Evolutionary conservation across 139 green algal genomes (phyloP).

Genomic region (Chlorella sp.): DNA sequence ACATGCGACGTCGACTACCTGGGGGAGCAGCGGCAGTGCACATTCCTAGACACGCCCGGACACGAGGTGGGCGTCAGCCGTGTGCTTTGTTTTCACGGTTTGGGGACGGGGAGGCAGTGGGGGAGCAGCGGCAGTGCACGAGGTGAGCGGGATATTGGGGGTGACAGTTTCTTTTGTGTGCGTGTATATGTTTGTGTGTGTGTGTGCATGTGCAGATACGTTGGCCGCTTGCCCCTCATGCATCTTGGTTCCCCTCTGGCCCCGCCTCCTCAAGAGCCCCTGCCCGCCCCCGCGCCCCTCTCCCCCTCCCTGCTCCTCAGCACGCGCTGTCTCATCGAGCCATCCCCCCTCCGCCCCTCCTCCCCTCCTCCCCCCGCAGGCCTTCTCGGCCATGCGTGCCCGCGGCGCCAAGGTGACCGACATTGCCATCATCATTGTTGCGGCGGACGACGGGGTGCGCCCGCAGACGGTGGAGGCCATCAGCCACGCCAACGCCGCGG

Average conservation of each 20-base stretch:
- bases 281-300: too few species aligned
- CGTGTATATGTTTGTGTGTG: too few species aligned
- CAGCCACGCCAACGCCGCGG: conserved; percentile 88
- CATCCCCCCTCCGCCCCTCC: not conserved
- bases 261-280: too few species aligned
- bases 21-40: conserved; percentile 63
- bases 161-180: too few species aligned
- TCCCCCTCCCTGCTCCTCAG: too few species aligned
- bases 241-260: too few species aligned
- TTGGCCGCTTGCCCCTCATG: too few species aligned
- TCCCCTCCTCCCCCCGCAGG: conserved; percentile 53
- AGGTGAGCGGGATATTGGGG: too few species aligned
- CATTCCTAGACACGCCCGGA: conserved; percentile 98
- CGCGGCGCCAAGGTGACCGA: conserved; percentile 93
- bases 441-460: conserved; percentile 96
- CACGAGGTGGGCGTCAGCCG: conserved; percentile 73
- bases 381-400: conserved; percentile 97
- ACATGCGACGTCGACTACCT: conserved; percentile 70
- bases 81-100: too few species aligned
- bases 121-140: too few species aligned
- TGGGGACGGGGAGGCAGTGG: too few species aligned
- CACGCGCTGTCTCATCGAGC: not conserved
- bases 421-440: conserved; percentile 97
- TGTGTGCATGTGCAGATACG: too few species aligned
- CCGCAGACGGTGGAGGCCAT: conserved; percentile 97